Evolutionary conservation across 2,329 filamentous ascomycete species (phyloP), one percentile per base, ranked within the genome.

Genomic region (Ophiosphaerella korrae): DNA sequence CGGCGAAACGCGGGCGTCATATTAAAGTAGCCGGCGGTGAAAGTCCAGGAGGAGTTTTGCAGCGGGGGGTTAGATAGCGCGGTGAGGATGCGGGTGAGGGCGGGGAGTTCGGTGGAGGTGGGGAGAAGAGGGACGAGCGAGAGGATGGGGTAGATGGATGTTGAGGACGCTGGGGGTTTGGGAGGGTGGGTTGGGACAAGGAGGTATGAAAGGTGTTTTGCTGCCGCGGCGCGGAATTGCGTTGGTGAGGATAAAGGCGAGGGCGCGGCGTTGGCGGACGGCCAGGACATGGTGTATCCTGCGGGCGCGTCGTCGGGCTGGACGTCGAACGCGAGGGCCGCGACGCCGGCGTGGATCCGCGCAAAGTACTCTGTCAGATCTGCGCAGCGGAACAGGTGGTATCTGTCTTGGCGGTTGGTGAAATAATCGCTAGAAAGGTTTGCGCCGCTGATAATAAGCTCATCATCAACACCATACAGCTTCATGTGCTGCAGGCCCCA

Each of bases 401-500:
- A 99, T 45, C 94, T 83, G 72, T 99, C 94, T 65, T 97, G 89
- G 9, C 94, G 87, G 64, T 97, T 94, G 34, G 92, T 96, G 66
- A 99, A 99, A 75, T 99, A 99, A 68, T 99, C 93, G 37, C 82
- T 84, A 0, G 91, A 96, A 6, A 99, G 78, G 62, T 99, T 99
- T 13, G 94, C 94, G 7, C 85, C 64, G 7, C 92, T 96, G 64
- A 99, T 84, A 58, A 99, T 93, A 50, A 99, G 88, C 73, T 96
- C 92, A 67, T 99, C 92, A 64, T 99, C 94, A 18, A 96, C 79
- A 0, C 94, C 94, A 64, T 99, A 99, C 0, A 99, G 80, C 80
- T 99, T 99, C 93, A 99, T 99, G 70, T 99, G 94, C 71, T 99
- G 94, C 54, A 99, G 76, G 1, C 94, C 94, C 94, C 94, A 99